Evolutionary conservation across 2,329 filamentous ascomycete genomes (phyloP), one percentile per base, ranked within the genome.

Genomic region (Alternaria postmessia): DNA sequence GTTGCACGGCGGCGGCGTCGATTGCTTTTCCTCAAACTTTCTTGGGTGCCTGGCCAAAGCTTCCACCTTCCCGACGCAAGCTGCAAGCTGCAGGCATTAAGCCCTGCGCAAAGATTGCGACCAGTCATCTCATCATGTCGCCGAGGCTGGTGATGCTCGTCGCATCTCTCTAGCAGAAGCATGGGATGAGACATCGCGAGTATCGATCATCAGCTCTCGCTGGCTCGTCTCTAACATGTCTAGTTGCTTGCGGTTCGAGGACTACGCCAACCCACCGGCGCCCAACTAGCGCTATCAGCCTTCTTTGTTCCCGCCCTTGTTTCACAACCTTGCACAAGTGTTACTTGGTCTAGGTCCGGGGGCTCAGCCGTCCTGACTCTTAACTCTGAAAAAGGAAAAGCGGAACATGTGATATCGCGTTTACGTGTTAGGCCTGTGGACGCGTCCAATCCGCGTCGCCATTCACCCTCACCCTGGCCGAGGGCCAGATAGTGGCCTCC

Each of bases 401-500:
- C 59, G 43, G 52, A 55, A 48, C 74, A 78, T 74, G 75, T 79
- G 77, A 79, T 76, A 72, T 65, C 76, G 77, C 68, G 76, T 68
- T 67, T 47, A 59, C 72, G 71, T 62, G 73, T 76, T 68, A 55
- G 55, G 52, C 53, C 60, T 30, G 24, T 66, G 56, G 52, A 71
- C 75, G 72, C 69, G 76, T 77, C 75, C 76, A 77, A 78, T 75
- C 72, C 72, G 70, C 70, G 71, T 73, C 62, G 39, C 49, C 60
- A 59, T 70, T 71, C 65, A 67, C 66, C 57, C 56, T 51, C 57
- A 61, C 67, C 68, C 67, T 59, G 42, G 69, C 67, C 64, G 61
- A 65, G 70, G 65, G 56, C 65, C 66, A 68, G 68, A 71, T 68
- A 70, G 74, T 65, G 72, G 71, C 71, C 73, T 73, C 69, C 73